Evolutionary conservation across 495 filamentous ascomycete genomes (phyloP), one percentile per base, ranked within the genome.

Genomic region (Aspergillus egyptiacus): DNA sequence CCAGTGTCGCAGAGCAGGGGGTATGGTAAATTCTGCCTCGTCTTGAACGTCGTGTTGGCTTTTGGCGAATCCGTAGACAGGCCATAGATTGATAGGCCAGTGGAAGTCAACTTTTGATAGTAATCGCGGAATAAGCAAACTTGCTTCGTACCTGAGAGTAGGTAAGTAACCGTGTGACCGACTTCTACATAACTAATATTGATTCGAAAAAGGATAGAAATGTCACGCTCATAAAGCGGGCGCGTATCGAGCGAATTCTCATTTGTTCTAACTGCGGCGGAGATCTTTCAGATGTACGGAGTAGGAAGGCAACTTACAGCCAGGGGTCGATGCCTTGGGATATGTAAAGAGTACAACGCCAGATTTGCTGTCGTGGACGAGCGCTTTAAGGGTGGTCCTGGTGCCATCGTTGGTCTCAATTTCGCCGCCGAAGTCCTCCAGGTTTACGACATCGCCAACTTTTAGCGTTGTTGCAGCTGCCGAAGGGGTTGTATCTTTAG

Each of bases 331-430:
- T 50, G 93, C 93, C 73, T 86, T 95, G 24, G 93, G 93, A 62
- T 96, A 98, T 27, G 89, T 95, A 65, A 98, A 97, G 24, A 98
- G 65, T 13, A 95, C 86, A 18, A 97, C 86, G 17, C 93, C 91
- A 40, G 76, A 74, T 68, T 89, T 83, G 73, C 89, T 91, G 54
- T 83, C 77, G 33, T 87, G 85, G 13, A 96, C 80, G 19, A 98
- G 78, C 45, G 74, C 73, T 67, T 84, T 79, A 42, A 98, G 71
- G 1, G 79, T 90, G 10, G 84, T 88, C 64, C 82, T 87, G 30
- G 65, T 65, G 53, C 89, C 89, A 55, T 95, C 86, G 56, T 96
- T 79, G 44, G 83, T 91, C 69, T 90, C 80, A 50, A 98, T 63
- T 58, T 91, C 83, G 48, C 89, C 87, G 57, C 89, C 87, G 66